A percentile compares a stretch with the other conserved stretches of the same genome.
Conservation (phyloP, 2,329 filamentous ascomycete species). For the Pseudogymnoascus sp. region DNA sequence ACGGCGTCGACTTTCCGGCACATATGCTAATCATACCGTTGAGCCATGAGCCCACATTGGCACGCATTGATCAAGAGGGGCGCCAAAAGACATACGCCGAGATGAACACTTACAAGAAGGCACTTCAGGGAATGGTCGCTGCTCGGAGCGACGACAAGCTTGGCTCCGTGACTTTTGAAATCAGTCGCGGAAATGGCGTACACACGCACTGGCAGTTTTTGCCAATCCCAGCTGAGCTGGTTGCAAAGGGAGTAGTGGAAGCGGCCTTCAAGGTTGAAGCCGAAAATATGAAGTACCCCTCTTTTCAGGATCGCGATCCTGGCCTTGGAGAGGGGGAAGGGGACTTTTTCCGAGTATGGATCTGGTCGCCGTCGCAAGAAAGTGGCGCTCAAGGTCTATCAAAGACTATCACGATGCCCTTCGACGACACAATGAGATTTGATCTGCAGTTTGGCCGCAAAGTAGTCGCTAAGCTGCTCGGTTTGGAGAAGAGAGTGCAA, state of each 20-base stretch:
- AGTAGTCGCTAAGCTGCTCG: constrained; percentile 81
- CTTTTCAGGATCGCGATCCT: constrained; percentile 43
- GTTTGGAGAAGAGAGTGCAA: constrained; percentile 67
- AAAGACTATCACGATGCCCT: constrained; percentile 65
- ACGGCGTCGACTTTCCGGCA: constrained; percentile 66
- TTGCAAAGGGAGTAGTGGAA: constrained; percentile 70
- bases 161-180: constrained; percentile 86
- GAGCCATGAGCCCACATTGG: constrained; percentile 69
- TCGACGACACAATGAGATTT: constrained; percentile 68
- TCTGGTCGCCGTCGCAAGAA: constrained; percentile 54
- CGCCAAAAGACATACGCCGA: constrained; percentile 59
- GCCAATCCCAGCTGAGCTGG: constrained; percentile 61
- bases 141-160: constrained; percentile 49
- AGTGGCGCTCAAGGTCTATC: constrained; percentile 39
- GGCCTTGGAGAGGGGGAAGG: constrained; percentile 44
- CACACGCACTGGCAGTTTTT: constrained; percentile 94
- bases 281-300: constrained; percentile 59
- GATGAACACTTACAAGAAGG: constrained; percentile 72
- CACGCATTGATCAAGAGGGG: constrained; percentile 51
- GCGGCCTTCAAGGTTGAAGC: constrained; percentile 84
- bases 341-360: constrained; percentile 77
- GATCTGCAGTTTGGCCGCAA: constrained; percentile 84
- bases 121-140: constrained; percentile 74
- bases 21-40: constrained; percentile 91
- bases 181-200: constrained; percentile 71